Percentiles rank a stretch among this genome's conserved stretches.
phyloP scores from a whole-genome alignment of 768 basidiomycete species.

The Crassisporium funariophilum region DNA sequence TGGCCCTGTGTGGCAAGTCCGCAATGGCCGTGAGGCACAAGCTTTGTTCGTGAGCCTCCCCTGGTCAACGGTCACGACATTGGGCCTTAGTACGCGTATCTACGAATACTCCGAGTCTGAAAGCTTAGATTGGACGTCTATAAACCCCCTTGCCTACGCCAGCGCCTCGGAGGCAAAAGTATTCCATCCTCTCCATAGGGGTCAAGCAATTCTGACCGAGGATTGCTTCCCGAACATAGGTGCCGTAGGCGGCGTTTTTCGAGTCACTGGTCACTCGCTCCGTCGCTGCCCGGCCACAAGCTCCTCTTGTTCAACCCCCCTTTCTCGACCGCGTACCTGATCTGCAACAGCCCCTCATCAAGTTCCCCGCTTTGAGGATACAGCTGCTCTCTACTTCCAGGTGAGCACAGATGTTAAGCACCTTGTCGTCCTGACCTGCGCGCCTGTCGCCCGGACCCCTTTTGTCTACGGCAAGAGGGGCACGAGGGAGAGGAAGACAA shows the following conservation, averaged over 20 bases:
- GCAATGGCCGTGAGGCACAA: conserved; percentile 18
- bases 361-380: conserved; percentile 35
- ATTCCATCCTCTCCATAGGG: conserved; percentile 32
- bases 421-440: conserved; percentile 29
- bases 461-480: conserved; percentile 19
- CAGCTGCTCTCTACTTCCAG: conserved; percentile 35
- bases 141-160: conserved; percentile 34
- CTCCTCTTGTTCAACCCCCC: conserved; percentile 26
- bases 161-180: conserved; percentile 20
- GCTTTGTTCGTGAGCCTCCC: conserved; percentile 22
- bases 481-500: conserved; percentile 13
- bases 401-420: conserved; percentile 20
- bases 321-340: conserved; percentile 23
- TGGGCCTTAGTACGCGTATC: conserved; percentile 20
- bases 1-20: conserved; percentile 27
- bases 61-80: conserved; percentile 33
- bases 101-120: conserved; percentile 25
- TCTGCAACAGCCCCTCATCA: conserved; percentile 26
- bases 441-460: conserved; percentile 37
- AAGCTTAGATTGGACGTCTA: conserved; percentile 28
- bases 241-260: conserved; percentile 35
- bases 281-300: conserved; percentile 24
- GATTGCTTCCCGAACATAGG: conserved; percentile 31
- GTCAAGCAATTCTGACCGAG: conserved; percentile 34
- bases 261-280: conserved; percentile 26